Conservation (phyloP, 2,329 filamentous ascomycete species). For the Sporothrix curviconia region DNA sequence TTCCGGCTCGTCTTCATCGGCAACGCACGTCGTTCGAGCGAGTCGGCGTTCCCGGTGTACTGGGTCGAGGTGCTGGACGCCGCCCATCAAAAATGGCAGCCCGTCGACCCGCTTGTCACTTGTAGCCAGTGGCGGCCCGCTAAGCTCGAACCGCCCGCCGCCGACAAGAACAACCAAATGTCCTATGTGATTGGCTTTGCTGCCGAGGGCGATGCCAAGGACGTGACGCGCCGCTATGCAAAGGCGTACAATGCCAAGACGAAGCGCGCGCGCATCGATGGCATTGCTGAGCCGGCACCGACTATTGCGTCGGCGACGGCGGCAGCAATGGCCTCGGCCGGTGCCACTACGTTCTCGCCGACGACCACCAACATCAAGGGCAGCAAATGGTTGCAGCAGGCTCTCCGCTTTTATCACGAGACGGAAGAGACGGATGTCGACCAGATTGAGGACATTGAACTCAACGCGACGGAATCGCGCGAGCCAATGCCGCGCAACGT, state of each 20-base stretch:
- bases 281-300: conserved; percentile 15
- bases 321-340: background rate
- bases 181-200: conserved; percentile 83
- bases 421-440: conserved; percentile 56
- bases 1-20: conserved; percentile 28
- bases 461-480: conserved; percentile 61
- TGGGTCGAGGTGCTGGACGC: conserved; percentile 91
- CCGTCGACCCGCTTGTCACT: conserved; percentile 79
- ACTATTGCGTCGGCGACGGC: background rate
- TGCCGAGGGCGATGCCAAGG: conserved; percentile 66
- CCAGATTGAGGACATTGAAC: conserved; percentile 73
- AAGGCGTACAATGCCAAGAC: conserved; percentile 91
- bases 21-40: conserved; percentile 49
- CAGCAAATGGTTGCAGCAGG: conserved; percentile 46
- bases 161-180: conserved; percentile 69
- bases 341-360: background rate
- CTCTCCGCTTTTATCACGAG: conserved; percentile 41
- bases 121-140: conserved; percentile 67
- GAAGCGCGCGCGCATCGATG: conserved; percentile 70
- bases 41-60: conserved; percentile 76
- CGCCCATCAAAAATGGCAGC: conserved; percentile 84
- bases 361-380: background rate
- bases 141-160: conserved; percentile 75
- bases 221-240: conserved; percentile 82
- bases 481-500: conserved; percentile 85